These are phyloP conservation scores for Delphinella strobiligena DNA, from an alignment of 2,329 filamentous ascomycete species.

Conservation along the genomic window DNA sequence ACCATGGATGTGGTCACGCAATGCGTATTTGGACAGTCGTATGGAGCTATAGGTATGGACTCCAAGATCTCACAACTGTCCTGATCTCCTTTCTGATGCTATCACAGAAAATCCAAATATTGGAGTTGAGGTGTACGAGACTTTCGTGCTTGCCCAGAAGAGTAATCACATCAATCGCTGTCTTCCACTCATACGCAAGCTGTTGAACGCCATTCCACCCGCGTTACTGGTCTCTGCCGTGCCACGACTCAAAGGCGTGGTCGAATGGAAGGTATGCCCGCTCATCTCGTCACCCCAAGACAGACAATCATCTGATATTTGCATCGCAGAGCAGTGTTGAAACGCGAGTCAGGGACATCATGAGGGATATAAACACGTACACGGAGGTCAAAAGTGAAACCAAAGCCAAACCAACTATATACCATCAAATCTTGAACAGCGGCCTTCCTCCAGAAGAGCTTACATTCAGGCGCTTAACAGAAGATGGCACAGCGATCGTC, in stretches of 20 bases:
- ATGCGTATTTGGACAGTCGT: background rate
- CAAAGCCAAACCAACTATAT: constrained; percentile 3
- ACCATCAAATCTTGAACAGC: constrained; percentile 4
- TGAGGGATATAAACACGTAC: background rate
- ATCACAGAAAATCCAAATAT: background rate
- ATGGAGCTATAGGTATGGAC: background rate
- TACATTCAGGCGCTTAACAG: background rate
- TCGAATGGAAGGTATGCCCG: background rate
- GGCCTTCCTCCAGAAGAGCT: constrained; percentile 3
- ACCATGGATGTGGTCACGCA: background rate
- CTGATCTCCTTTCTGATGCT: background rate
- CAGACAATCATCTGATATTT: background rate
- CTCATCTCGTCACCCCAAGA: background rate
- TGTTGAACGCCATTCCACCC: background rate
- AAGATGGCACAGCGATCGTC: background rate
- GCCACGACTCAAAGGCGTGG: background rate
- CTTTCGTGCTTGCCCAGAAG: background rate
- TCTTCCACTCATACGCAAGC: background rate
- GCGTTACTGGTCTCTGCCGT: background rate
- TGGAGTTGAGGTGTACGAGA: background rate
- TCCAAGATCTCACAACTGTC: background rate
- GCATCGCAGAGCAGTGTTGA: background rate
- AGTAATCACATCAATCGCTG: background rate
- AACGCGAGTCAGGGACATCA: background rate
- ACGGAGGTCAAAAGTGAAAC: background rate